Evolutionary conservation across 2,329 filamentous ascomycete species (phyloP), one percentile per base, ranked within the genome.

Genomic region (Endothia cerciana): DNA sequence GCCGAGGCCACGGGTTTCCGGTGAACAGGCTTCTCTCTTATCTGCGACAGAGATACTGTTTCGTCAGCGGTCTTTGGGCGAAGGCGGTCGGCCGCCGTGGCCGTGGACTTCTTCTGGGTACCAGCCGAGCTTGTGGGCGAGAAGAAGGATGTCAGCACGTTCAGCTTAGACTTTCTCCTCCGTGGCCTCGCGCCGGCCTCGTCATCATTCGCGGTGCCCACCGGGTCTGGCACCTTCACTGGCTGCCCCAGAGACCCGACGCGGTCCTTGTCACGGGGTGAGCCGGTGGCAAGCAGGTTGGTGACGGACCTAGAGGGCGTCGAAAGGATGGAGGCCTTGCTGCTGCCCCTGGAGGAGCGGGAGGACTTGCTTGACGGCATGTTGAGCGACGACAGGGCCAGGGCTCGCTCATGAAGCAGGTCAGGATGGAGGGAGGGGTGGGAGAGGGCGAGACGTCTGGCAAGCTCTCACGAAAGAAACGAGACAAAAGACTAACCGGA

Each of bases 311-410:
- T 57, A 41, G 61, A 68, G 45, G 66, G 51, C 58, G 64, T 38
- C 33, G 69, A 66, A 30, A 67, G 53, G n/a, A 70, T 40, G 30
- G 68, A 64, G 56, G 60, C 49, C 47, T 63, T 68, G 53, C 63
- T 68, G 53, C 63, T 63, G 13, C 55, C 59, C 65, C 65, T 68
- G 60, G 66, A 66, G 19, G 62, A 67, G 57, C 57, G 65, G 45
- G 64, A 67, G 28, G 64, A 69, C 66, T 67, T 69, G 67, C 68
- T 69, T 40, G 64, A 65, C 57, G 64, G 64, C 69, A 69, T 69
- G 61, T 49, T 68, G 66, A 65, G 64, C 59, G 25, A 58, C 11
- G n/a, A 15, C 15, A 43, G 51, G n/a, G 17, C 19, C 36, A 22
- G 25, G 15, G 36, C 22, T 30, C 15, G 40, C 25, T 25, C 36